These are phyloP conservation scores for Tetrahymena borealis DNA, from an alignment of 73 alveolate species.

Conservation along the genomic window DNA sequence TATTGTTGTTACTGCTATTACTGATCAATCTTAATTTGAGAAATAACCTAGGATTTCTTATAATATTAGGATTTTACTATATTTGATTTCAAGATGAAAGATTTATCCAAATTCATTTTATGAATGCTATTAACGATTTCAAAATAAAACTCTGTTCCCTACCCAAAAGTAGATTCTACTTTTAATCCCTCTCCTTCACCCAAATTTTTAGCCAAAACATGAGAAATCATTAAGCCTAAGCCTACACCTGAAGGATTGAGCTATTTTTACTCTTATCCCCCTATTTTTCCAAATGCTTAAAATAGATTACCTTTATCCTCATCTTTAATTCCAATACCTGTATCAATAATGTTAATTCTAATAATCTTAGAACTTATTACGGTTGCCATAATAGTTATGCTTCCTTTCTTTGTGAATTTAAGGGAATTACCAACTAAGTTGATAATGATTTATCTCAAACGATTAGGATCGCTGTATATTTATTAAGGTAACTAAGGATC, in stretches of 20 bases:
- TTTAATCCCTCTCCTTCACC: conserved; percentile 32
- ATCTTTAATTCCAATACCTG: conserved; percentile 18
- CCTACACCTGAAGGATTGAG: conserved; percentile 35
- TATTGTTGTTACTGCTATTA: not conserved
- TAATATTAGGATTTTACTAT: not conserved
- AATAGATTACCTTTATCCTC: conserved; percentile 11
- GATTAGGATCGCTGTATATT: conserved; percentile 13
- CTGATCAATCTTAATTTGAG: not conserved
- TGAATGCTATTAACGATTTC: not conserved
- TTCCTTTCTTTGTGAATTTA: conserved; percentile 19
- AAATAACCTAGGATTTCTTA: not conserved
- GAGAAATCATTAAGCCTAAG: conserved; percentile 30
- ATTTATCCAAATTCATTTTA: not conserved
- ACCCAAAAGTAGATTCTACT: conserved; percentile 17
- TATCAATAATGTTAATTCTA: conserved; percentile 4
- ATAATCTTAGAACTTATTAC: not conserved
- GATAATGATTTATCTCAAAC: conserved; percentile 14
- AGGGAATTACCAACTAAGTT: conserved; percentile 22
- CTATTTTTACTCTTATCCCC: conserved; percentile 1
- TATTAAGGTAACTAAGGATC: conserved; percentile 9
- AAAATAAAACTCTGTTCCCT: conserved; percentile 17
- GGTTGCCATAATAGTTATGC: conserved; percentile 3
- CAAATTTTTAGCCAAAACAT: conserved; percentile 22
- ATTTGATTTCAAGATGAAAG: not conserved
- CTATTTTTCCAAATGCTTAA: conserved; percentile 34